These are phyloP conservation scores for Cladosporium sp. DNA, from an alignment of 2,329 filamentous ascomycete genomes.

Conservation along the genomic window DNA sequence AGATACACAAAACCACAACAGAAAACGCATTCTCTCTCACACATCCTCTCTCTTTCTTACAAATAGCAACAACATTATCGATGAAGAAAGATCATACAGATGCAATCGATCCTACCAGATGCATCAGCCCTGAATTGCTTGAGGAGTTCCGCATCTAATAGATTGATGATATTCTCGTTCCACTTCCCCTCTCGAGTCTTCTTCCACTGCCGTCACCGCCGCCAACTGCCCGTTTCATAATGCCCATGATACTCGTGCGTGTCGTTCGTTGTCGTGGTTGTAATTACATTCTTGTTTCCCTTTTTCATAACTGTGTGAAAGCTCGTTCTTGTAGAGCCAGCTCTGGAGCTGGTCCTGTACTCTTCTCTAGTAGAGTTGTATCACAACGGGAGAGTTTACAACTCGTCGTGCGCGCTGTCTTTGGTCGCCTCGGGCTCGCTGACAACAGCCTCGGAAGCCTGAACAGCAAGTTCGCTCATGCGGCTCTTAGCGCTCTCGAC, in stretches of 20 bases:
- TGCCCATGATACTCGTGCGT: not conserved
- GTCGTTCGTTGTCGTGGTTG: not conserved
- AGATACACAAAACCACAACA: not conserved
- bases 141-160: not conserved
- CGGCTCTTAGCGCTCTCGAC: conserved; percentile 24
- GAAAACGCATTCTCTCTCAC: not conserved
- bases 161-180: not conserved
- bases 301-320: not conserved
- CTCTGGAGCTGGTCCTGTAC: not conserved
- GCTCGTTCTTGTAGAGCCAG: not conserved
- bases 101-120: not conserved
- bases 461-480: conserved; percentile 10
- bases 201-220: not conserved
- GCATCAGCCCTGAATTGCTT: not conserved
- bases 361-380: not conserved
- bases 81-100: not conserved
- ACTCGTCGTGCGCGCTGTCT: conserved; percentile 2
- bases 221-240: not conserved
- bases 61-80: not conserved
- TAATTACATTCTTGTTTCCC: not conserved
- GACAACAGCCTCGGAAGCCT: conserved; percentile 15
- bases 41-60: not conserved
- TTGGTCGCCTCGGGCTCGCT: not conserved
- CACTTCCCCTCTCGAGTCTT: not conserved
- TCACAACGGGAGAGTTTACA: not conserved